Evolutionary conservation across 1,139 yeast species (phyloP).

Genomic region (Suhomyces panamericanus): DNA sequence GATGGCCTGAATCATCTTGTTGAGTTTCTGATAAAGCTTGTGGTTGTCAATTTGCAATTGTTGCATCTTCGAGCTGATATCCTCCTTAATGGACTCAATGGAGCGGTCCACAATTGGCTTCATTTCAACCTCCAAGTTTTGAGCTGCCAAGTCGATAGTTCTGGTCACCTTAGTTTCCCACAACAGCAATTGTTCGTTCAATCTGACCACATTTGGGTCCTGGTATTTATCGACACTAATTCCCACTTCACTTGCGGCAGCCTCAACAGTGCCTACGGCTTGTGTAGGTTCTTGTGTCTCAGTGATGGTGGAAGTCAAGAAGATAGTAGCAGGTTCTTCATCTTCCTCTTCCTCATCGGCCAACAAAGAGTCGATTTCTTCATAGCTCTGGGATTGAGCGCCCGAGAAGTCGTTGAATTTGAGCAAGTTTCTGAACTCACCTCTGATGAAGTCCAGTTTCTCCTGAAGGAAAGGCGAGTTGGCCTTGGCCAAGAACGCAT

Average conservation of each 20-base stretch:
- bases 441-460: constrained; percentile 24
- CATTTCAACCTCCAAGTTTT: constrained; percentile 43
- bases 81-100: constrained; percentile 35
- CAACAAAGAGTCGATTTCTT: constrained; percentile 24
- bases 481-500: constrained; percentile 10
- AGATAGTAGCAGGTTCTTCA: constrained; percentile 22
- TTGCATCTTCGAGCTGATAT: constrained; percentile 42
- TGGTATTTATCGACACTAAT: constrained; percentile 10
- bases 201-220: constrained; percentile 7
- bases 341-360: constrained; percentile 6
- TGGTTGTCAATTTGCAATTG: constrained; percentile 44
- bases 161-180: constrained; percentile 41
- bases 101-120: constrained; percentile 34
- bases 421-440: constrained; percentile 32
- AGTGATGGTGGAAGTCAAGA: constrained; percentile 31
- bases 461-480: constrained; percentile 15
- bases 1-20: constrained; percentile 47
- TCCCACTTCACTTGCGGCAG: constrained; percentile 10
- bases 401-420: constrained; percentile 21
- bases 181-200: constrained; percentile 31
- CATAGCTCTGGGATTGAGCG: constrained; percentile 17
- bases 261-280: constrained; percentile 8
- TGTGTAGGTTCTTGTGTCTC: constrained; percentile 11
- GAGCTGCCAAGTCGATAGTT: constrained; percentile 44
- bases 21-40: constrained; percentile 46